Conservation (phyloP, 1,284 basidiomycete species). For the Boletus austroedulis region DNA sequence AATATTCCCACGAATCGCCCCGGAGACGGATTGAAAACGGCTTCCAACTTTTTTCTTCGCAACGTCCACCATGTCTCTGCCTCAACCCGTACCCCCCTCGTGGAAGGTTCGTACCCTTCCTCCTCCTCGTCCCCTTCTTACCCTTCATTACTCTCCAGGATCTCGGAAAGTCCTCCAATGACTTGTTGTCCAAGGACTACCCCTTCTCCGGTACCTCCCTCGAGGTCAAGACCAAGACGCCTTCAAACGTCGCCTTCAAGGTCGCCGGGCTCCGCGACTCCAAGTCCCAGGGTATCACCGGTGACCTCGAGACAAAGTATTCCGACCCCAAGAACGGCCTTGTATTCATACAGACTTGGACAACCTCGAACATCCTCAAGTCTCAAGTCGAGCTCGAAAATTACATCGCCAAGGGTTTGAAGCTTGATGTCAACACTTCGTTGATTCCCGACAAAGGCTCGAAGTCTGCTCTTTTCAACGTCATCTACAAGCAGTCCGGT, state of each 20-base stretch:
- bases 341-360: constrained; percentile 92
- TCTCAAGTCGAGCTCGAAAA: constrained; percentile 96
- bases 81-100: constrained; percentile 88
- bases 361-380: constrained; percentile 88
- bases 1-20: constrained; percentile 34
- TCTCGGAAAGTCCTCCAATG: constrained; percentile 95
- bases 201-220: constrained; percentile 76
- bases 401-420: constrained; percentile 96
- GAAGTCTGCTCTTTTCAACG: constrained; percentile 81
- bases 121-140: background rate
- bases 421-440: constrained; percentile 87
- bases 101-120: constrained; percentile 68
- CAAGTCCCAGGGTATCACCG: constrained; percentile 70
- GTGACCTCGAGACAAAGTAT: constrained; percentile 92
- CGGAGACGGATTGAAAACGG: constrained; percentile 21
- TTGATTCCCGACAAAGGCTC: constrained; percentile 83
- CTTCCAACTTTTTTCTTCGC: background rate
- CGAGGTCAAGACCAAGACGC: constrained; percentile 95
- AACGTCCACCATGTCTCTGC: constrained; percentile 64
- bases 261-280: constrained; percentile 77
- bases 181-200: constrained; percentile 94
- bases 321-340: constrained; percentile 86
- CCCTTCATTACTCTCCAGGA: constrained; percentile 50
- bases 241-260: constrained; percentile 86
- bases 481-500: constrained; percentile 95